These are phyloP conservation scores for Russula vinacea DNA, from an alignment of 768 basidiomycete genomes.

Conservation along the genomic window DNA sequence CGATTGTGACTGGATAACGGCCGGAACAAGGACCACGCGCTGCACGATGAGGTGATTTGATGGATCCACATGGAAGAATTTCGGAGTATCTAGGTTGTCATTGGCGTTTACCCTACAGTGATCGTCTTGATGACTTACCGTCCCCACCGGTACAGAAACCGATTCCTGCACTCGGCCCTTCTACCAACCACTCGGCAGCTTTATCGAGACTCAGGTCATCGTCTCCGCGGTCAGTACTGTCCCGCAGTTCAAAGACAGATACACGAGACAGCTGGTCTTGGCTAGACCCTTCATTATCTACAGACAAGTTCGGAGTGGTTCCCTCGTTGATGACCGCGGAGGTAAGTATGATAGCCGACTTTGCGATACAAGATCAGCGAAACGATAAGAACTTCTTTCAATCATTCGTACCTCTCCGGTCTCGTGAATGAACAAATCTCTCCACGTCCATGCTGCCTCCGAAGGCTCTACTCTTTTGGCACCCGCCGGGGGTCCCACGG, in stretches of 20 bases:
- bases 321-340: constrained; percentile 19
- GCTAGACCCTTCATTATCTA: not conserved
- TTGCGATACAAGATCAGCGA: not conserved
- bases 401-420: constrained; percentile 33
- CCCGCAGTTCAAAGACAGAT: constrained; percentile 18
- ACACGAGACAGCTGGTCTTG: constrained; percentile 16
- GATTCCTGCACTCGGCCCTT: constrained; percentile 20
- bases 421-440: constrained; percentile 34
- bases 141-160: constrained; percentile 13
- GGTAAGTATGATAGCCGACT: constrained; percentile 24
- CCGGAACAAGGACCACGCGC: constrained; percentile 21
- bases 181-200: constrained; percentile 27
- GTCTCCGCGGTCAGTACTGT: constrained; percentile 13
- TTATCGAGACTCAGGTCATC: constrained; percentile 16
- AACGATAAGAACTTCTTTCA: not conserved
- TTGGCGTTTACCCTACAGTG: not conserved
- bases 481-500: constrained; percentile 35
- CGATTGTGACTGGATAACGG: constrained; percentile 25
- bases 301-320: not conserved
- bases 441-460: constrained; percentile 38
- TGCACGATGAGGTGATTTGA: constrained; percentile 47
- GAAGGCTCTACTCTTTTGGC: constrained; percentile 36
- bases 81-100: constrained; percentile 36
- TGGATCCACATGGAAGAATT: constrained; percentile 44
- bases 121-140: constrained; percentile 11